Conservation (phyloP, 371 early-diverging fungal genomes). For the Rhizopus sp. region DNA sequence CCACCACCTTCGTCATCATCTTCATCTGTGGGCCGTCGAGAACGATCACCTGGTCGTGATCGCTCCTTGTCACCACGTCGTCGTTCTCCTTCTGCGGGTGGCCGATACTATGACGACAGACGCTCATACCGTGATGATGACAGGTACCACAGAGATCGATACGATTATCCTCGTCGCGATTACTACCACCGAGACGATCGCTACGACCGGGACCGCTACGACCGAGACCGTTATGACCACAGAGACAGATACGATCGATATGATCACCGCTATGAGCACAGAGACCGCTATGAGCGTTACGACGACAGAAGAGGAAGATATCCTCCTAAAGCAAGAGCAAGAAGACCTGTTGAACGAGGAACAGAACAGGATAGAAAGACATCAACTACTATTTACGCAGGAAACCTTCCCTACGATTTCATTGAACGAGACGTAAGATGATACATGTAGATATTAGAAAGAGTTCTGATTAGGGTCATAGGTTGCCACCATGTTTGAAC, state of each 20-base stretch:
- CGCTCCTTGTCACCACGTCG: constrained; percentile 56
- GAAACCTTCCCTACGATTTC: constrained; percentile 80
- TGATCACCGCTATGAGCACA: constrained; percentile 28
- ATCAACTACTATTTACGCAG: constrained; percentile 73
- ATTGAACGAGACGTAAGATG: constrained; percentile 65
- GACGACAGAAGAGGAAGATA: constrained; percentile 40
- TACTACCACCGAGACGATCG: constrained; percentile 19
- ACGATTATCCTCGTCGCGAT: constrained; percentile 32
- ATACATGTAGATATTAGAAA: not conserved
- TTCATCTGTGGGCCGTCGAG: constrained; percentile 15
- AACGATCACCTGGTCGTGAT: constrained; percentile 44
- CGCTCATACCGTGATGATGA: constrained; percentile 38
- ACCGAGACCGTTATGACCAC: constrained; percentile 40
- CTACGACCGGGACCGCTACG: constrained; percentile 32
- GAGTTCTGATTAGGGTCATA: constrained; percentile 2
- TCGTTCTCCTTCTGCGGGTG: constrained; percentile 33
- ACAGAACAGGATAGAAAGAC: constrained; percentile 65
- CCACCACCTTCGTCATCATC: constrained; percentile 27
- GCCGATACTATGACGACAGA: constrained; percentile 18
- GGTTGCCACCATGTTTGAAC: constrained; percentile 72
- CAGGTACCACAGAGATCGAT: constrained; percentile 35
- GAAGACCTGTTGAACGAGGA: constrained; percentile 68
- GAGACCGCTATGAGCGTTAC: constrained; percentile 32
- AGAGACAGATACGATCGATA: constrained; percentile 34
- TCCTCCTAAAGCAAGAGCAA: constrained; percentile 57